Percentiles rank a stretch among this genome's conserved stretches.
Evolutionary conservation across 805 yeast species (phyloP).

Genomic region (Candida endomychidarum): DNA sequence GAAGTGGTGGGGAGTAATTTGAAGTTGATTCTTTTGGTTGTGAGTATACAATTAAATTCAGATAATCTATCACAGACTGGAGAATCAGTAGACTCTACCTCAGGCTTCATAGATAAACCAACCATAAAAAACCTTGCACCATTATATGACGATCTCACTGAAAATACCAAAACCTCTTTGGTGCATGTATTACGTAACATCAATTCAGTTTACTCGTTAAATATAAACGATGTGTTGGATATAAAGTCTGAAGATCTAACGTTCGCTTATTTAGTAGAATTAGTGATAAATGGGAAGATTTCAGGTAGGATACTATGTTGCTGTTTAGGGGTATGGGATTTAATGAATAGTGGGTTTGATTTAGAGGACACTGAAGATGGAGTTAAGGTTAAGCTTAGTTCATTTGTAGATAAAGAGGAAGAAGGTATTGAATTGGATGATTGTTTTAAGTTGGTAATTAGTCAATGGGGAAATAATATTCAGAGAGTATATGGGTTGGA

Average conservation of each 20-base stretch:
- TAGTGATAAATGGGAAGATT: conserved; percentile 20
- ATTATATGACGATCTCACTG: neutral
- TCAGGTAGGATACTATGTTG: conserved; percentile 35
- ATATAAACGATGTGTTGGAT: neutral
- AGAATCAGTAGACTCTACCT: no score
- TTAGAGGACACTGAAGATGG: conserved; percentile 11
- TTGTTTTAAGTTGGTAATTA: conserved; percentile 17
- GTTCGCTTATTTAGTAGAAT: conserved; percentile 15
- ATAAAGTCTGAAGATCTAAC: conserved; percentile 9
- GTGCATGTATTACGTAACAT: conserved; percentile 10
- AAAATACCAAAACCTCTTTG: neutral
- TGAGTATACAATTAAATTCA: conserved; percentile 4
- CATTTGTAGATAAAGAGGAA: neutral
- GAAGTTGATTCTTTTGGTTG: conserved; percentile 3
- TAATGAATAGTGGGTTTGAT: conserved; percentile 20
- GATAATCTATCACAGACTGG: no score
- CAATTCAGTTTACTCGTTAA: conserved; percentile 8
- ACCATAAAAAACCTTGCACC: no score
- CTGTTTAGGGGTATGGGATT: conserved; percentile 37
- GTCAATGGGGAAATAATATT: conserved; percentile 27
- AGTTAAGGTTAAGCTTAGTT: no score
- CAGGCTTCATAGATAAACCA: no score
- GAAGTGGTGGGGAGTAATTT: neutral
- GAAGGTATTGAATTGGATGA: conserved; percentile 10
- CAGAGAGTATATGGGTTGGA: conserved; percentile 38